Evolutionary conservation across 2,329 filamentous ascomycete species (phyloP).

Genomic region (Phialophora macrospora): DNA sequence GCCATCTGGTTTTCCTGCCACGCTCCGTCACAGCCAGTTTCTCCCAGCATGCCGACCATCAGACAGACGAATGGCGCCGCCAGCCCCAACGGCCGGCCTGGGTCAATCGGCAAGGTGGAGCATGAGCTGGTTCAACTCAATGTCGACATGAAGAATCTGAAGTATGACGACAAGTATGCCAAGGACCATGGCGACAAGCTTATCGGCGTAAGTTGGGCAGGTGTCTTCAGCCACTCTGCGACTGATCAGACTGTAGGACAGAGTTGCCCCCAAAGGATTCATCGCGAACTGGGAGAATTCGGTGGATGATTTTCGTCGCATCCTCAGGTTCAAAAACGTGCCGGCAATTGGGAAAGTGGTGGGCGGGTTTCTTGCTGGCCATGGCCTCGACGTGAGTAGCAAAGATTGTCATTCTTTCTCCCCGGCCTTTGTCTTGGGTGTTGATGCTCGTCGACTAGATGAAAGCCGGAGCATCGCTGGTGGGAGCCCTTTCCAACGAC

Average conservation of each 20-base stretch:
- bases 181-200: slow-evolving; percentile 5
- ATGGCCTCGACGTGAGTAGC: background rate
- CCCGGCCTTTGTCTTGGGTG: background rate
- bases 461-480: slow-evolving; percentile 2
- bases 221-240: background rate
- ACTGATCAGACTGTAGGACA: background rate
- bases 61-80: slow-evolving; percentile 1
- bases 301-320: background rate
- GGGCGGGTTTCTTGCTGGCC: background rate
- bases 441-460: background rate
- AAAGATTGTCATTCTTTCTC: background rate
- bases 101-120: background rate
- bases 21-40: background rate
- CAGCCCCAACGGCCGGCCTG: background rate
- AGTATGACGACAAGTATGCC: slow-evolving; percentile 8
- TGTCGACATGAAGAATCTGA: slow-evolving; percentile 4
- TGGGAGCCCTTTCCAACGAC: background rate
- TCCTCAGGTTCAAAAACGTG: background rate
- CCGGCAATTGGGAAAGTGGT: slow-evolving; percentile 2
- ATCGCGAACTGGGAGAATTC: slow-evolving; percentile 5
- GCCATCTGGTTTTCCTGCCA: background rate
- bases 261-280: slow-evolving; percentile 3
- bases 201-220: background rate
- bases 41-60: background rate
- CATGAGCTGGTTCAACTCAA: slow-evolving; percentile 6